phyloP scores from a whole-genome alignment of 768 basidiomycete species.

The Tubosaeta sp. region DNA sequence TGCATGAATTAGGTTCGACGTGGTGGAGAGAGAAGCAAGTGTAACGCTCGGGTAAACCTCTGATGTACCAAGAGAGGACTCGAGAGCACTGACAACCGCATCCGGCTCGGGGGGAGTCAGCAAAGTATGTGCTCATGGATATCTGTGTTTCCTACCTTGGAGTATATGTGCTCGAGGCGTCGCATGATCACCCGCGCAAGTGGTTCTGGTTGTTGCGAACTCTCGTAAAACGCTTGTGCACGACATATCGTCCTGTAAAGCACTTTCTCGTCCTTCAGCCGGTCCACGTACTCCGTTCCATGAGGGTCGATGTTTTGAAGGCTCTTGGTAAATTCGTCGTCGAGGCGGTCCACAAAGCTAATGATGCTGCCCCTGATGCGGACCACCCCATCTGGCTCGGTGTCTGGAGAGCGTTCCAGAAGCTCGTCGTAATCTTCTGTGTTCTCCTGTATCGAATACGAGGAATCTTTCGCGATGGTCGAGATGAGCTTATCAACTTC shows the following conservation, averaged over 20 bases:
- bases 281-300: conserved; percentile 97
- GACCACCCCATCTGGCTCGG: conserved; percentile 69
- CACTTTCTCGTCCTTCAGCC: conserved; percentile 92
- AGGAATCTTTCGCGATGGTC: conserved; percentile 64
- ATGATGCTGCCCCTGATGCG: conserved; percentile 93
- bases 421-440: conserved; percentile 92
- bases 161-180: conserved; percentile 95
- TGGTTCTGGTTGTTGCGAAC: conserved; percentile 68
- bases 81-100: conserved; percentile 85
- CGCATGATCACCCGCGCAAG: conserved; percentile 90
- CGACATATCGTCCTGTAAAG: conserved; percentile 92
- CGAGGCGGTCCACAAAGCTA: conserved; percentile 91
- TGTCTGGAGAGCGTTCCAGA: conserved; percentile 71
- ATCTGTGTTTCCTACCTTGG: conserved; percentile 58
- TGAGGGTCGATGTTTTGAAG: conserved; percentile 98
- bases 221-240: conserved; percentile 89
- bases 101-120: conserved; percentile 64
- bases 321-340: conserved; percentile 97
- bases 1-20: conserved; percentile 78
- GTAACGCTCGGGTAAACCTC: conserved; percentile 61
- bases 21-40: conserved; percentile 49
- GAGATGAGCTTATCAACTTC: conserved; percentile 88
- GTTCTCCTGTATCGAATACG: conserved; percentile 82
- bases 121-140: neutral
- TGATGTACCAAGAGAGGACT: conserved; percentile 57